phyloP scores from a whole-genome alignment of 345 rosid species.

The Aegle marmelos region DNA sequence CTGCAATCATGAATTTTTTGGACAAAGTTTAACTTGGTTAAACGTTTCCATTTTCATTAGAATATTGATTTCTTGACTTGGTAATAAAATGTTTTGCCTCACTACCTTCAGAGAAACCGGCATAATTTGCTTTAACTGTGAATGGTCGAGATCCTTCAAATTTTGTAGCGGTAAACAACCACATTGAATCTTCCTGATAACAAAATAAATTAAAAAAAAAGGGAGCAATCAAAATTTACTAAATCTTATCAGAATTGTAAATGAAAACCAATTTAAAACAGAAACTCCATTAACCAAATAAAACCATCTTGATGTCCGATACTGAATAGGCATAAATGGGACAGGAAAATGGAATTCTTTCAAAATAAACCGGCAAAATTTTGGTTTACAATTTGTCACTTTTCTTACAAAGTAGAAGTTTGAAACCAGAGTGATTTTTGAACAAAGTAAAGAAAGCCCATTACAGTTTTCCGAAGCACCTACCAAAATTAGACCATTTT shows the following conservation, averaged over 20 bases:
- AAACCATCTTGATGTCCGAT: neutral
- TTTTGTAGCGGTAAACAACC: conserved; percentile 55
- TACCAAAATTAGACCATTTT: neutral
- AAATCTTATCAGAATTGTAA: neutral
- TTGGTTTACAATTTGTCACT: neutral
- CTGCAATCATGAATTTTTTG: conserved; percentile 25
- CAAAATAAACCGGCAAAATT: neutral
- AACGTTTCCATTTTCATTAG: neutral
- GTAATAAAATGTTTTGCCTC: neutral
- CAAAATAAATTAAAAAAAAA: neutral
- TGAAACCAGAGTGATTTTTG: neutral
- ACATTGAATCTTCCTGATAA: conserved; percentile 58
- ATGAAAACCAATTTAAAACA: neutral
- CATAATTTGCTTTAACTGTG: conserved; percentile 60
- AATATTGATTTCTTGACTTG: neutral
- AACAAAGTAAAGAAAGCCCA: neutral
- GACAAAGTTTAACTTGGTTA: neutral
- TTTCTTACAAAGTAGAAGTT: neutral
- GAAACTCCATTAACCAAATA: neutral
- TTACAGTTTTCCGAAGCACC: neutral
- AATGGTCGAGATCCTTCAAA: conserved; percentile 50
- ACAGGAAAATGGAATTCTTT: neutral
- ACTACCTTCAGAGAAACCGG: conserved; percentile 67
- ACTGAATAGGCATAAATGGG: neutral
- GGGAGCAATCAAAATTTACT: no score